Conservation (phyloP, 1,284 basidiomycete species). For the Lentinula novae-zelandiae region DNA sequence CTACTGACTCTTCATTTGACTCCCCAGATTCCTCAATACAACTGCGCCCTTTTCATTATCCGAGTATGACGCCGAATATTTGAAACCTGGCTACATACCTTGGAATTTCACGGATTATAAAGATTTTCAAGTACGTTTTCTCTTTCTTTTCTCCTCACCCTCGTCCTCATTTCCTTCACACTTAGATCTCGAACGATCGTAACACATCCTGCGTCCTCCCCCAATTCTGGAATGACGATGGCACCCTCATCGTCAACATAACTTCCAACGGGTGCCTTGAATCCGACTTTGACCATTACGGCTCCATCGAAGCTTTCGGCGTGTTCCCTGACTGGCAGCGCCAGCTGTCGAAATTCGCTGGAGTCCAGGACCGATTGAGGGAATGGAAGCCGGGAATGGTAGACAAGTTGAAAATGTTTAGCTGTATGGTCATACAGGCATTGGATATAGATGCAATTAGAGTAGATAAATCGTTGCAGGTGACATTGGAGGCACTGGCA, state of each 20-base stretch:
- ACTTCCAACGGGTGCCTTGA: slow-evolving; percentile 65
- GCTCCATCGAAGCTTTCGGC: slow-evolving; percentile 95
- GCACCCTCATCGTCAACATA: slow-evolving; percentile 50
- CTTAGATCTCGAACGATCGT: slow-evolving; percentile 58
- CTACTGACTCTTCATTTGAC: background rate
- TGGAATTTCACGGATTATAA: slow-evolving; percentile 84
- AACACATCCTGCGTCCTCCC: slow-evolving; percentile 76
- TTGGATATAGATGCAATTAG: slow-evolving; percentile 91
- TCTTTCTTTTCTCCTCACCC: background rate
- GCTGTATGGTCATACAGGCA: slow-evolving; percentile 81
- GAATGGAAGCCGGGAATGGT: slow-evolving; percentile 56
- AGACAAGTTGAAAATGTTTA: slow-evolving; percentile 69
- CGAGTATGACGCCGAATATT: slow-evolving; percentile 77
- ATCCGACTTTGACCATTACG: slow-evolving; percentile 90
- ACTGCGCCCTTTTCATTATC: slow-evolving; percentile 76
- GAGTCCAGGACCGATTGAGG: slow-evolving; percentile 88
- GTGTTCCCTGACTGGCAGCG: slow-evolving; percentile 90
- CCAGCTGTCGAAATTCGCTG: slow-evolving; percentile 90
- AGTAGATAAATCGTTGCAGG: slow-evolving; percentile 90
- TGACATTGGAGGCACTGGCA: slow-evolving; percentile 78
- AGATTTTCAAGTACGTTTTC: slow-evolving; percentile 66
- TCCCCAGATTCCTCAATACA: slow-evolving; percentile 64
- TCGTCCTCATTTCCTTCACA: background rate
- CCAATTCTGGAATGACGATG: slow-evolving; percentile 76
- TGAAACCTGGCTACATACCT: slow-evolving; percentile 69